Conservation (phyloP, 2,329 filamentous ascomycete species). For the Fusarium sp. region DNA sequence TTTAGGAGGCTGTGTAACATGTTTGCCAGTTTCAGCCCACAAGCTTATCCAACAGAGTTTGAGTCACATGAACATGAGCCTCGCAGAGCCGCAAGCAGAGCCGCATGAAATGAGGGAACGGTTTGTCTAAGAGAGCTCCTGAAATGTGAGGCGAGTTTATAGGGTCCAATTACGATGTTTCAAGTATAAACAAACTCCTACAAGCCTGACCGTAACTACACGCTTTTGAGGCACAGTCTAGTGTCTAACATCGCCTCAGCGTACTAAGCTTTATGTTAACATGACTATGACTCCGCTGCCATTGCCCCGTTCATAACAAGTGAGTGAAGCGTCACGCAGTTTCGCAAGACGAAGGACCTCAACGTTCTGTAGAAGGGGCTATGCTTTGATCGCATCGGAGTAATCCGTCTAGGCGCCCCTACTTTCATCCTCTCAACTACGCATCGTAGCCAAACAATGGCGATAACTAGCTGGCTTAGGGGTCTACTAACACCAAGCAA, state of each 20-base stretch:
- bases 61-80: constrained; percentile 1
- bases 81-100: not conserved
- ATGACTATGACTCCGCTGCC: not conserved
- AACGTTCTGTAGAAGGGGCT: constrained; percentile 4
- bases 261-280: not conserved
- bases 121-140: not conserved
- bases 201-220: not conserved
- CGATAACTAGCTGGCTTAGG: not conserved
- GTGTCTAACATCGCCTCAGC: constrained; percentile 9
- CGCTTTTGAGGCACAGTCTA: constrained; percentile 20
- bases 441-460: constrained; percentile 8
- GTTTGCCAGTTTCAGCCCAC: constrained; percentile 2
- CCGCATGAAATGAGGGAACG: not conserved
- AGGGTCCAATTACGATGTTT: not conserved
- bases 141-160: not conserved
- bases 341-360: not conserved
- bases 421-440: constrained; percentile 18
- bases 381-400: not conserved
- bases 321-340: not conserved
- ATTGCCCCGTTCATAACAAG: constrained; percentile 4
- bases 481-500: not conserved
- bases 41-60: not conserved
- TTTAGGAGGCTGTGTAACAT: not conserved
- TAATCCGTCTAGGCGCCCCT: not conserved
- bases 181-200: not conserved